Conservation (phyloP, 176 grass and related monocot genomes). For the Triticum urartu region DNA sequence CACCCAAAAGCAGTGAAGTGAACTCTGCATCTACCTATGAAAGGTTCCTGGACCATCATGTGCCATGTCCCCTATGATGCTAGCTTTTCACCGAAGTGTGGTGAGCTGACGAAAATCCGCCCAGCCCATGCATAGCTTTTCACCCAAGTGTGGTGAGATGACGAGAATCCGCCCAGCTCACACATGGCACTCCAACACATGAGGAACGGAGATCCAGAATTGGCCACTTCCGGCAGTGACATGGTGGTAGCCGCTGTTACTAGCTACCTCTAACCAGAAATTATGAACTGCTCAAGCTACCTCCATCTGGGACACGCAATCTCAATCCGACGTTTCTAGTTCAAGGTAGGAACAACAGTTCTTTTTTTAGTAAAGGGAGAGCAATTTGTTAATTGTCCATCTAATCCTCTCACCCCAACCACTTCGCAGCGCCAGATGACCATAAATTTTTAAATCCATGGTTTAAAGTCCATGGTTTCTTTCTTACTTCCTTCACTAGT, state of each 20-base stretch:
- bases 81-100: not conserved
- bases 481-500: not conserved
- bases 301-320: not conserved
- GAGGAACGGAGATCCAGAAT: not conserved
- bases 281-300: not conserved
- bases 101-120: too few species aligned
- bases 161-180: not conserved
- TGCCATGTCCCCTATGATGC: not conserved
- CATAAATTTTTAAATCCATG: not conserved
- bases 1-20: conserved; percentile 9
- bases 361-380: not conserved
- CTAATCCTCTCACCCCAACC: too few species aligned
- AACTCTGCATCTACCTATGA: not conserved
- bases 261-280: not conserved
- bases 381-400: not conserved
- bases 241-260: not conserved
- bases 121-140: too few species aligned
- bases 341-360: not conserved
- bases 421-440: too few species aligned
- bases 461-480: not conserved
- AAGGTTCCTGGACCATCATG: not conserved
- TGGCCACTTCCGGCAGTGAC: not conserved
- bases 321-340: not conserved
- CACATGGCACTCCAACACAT: not conserved
- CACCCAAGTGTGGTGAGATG: too few species aligned